These are phyloP conservation scores for Alternaria triticimaculans DNA, from an alignment of 2,329 filamentous ascomycete genomes.

Conservation along the genomic window DNA sequence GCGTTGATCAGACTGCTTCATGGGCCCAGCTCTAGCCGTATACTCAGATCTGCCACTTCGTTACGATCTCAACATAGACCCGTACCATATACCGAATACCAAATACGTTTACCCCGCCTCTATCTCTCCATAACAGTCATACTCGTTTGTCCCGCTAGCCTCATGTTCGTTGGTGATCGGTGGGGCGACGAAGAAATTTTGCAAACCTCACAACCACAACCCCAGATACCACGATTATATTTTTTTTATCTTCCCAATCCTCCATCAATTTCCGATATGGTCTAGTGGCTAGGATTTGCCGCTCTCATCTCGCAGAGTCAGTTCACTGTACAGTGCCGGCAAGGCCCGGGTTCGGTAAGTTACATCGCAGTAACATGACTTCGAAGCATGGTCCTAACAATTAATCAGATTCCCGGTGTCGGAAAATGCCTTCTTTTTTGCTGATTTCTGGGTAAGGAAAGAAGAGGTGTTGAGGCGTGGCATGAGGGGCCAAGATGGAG, in stretches of 20 bases:
- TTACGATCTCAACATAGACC: not conserved
- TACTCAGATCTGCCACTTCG: not conserved
- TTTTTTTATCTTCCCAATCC: accelerated
- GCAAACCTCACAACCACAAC: not conserved
- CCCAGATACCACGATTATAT: too few species aligned
- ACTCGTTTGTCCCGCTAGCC: not conserved
- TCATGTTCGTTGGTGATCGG: not conserved
- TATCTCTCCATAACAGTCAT: not conserved
- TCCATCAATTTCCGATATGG: slow-evolving; percentile 20
- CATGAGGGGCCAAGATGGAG: not conserved
- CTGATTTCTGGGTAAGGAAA: not conserved
- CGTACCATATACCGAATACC: not conserved
- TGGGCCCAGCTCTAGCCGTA: too few species aligned
- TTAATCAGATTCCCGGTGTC: slow-evolving; percentile 20
- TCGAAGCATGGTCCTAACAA: not conserved
- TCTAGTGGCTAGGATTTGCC: slow-evolving; percentile 25
- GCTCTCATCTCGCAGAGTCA: slow-evolving; percentile 18
- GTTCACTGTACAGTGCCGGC: slow-evolving; percentile 17
- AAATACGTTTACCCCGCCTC: not conserved
- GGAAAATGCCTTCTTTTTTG: slow-evolving; percentile 16
- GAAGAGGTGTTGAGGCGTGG: not conserved
- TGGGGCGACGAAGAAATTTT: too few species aligned
- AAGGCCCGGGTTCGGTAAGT: slow-evolving; percentile 21
- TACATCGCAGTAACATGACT: not conserved
- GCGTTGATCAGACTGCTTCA: too few species aligned